Evolutionary conservation across 2,329 filamentous ascomycete genomes (phyloP), one percentile per base, ranked within the genome.

Genomic region (Fusarium hainanense): DNA sequence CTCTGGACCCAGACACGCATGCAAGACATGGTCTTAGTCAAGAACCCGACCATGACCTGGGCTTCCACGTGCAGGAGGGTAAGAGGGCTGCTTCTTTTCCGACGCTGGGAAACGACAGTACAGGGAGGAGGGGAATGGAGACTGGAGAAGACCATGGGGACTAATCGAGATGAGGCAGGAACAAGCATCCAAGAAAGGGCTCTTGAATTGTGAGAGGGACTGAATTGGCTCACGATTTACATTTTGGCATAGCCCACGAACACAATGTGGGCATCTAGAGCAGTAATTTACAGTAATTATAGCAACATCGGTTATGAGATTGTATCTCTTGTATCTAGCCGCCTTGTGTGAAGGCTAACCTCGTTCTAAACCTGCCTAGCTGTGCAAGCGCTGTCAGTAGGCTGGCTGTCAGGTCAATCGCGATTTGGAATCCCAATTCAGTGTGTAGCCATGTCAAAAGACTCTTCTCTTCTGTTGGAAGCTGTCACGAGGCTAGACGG

Each of bases 11-110:
- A 51, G 37, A 54, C 47, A 32, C 34, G 25, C 48, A 66, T 60
- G 61, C 68, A 42, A 70, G 63, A 70, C 63, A 68, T 50, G 41
- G 40, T 54, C 58, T 65, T 47, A 54, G 41, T 42, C 47, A 57
- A 61, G 54, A 51, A 42, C 54, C 51, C 42, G 54, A 43, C 34
- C 54, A 51, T 51, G 42, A 47, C 40, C 44, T 52, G 67, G 43
- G 57, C 52, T 64, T 48, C 58, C 54, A 68, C 58, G 55, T 70
- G 63, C 23, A 46, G 57, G 30, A 43, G 47, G 25, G 23, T 30
- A 34, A 54, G 47, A 27, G 48, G 41, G 10, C 34, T 27, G n/a
- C 23, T 20, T 51, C 41, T 27, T 27, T 41, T 56, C 28, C 30
- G 54, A 20, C 46, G 48, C 6, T 37, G 54, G 50, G 42, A 51